These are phyloP conservation scores for Trichoderma endophyticum DNA, from an alignment of 2,329 filamentous ascomycete genomes.

Conservation along the genomic window DNA sequence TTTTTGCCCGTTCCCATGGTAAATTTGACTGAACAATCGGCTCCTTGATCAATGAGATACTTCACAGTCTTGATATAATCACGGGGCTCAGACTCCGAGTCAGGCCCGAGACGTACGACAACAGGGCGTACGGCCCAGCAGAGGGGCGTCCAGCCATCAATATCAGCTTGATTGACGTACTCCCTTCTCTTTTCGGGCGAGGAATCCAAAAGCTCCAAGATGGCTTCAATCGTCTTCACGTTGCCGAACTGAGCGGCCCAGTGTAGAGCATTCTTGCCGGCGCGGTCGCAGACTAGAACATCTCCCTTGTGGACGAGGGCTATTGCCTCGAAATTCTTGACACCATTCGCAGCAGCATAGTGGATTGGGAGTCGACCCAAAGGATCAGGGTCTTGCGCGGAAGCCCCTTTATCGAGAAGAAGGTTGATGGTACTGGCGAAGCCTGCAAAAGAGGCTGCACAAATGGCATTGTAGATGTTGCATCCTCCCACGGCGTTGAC, in stretches of 20 bases:
- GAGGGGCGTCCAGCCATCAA: not conserved
- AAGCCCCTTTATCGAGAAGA: not conserved
- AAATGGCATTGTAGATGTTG: not conserved
- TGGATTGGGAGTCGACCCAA: not conserved
- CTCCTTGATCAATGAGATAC: not conserved
- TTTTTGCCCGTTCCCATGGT: not conserved
- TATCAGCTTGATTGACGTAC: not conserved
- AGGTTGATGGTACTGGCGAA: not conserved
- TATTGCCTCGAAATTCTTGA: not conserved
- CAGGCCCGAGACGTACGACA: fast-evolving
- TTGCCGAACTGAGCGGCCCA: not conserved
- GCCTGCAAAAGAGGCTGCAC: not conserved
- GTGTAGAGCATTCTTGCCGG: not conserved
- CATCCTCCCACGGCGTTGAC: not conserved
- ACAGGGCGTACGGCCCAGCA: not conserved
- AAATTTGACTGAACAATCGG: not conserved
- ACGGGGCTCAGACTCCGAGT: not conserved
- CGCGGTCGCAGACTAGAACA: not conserved
- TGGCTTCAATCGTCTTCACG: not conserved
- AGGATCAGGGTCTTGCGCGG: not conserved
- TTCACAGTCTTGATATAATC: not conserved
- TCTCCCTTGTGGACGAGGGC: not conserved
- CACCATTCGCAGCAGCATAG: not conserved
- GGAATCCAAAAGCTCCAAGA: not conserved
- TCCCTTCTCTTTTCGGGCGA: not conserved